These are phyloP conservation scores for Lachnellula willkommii DNA, from an alignment of 2,329 filamentous ascomycete genomes.

Conservation along the genomic window DNA sequence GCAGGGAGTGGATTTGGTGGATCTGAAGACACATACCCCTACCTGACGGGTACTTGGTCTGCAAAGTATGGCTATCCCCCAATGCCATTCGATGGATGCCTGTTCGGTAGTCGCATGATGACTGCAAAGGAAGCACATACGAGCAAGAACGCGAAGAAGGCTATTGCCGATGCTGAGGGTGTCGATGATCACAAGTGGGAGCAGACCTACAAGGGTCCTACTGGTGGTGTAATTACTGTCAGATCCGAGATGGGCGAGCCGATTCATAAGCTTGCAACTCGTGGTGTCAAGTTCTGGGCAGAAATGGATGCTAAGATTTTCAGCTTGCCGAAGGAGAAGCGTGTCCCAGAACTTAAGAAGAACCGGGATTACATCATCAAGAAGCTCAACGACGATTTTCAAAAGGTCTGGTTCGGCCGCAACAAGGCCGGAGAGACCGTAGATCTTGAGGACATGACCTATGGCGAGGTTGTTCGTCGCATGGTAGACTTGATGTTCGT, in stretches of 20 bases:
- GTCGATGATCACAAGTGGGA: conserved; percentile 83
- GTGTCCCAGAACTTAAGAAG: conserved; percentile 80
- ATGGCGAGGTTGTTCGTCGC: conserved; percentile 77
- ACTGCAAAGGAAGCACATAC: conserved; percentile 89
- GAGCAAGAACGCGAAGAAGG: conserved; percentile 79
- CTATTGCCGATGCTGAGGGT: conserved; percentile 80
- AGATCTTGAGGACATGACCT: conserved; percentile 94
- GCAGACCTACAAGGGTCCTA: conserved; percentile 84
- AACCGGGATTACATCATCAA: conserved; percentile 87
- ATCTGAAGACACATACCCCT: conserved; percentile 85
- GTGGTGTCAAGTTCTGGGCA: conserved; percentile 93
- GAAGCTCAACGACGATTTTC: conserved; percentile 92
- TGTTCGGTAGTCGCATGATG: conserved; percentile 94
- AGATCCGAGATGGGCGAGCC: conserved; percentile 99
- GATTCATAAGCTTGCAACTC: conserved; percentile 96
- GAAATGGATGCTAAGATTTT: conserved; percentile 99
- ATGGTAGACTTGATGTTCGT: conserved; percentile 90
- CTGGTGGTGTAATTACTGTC: conserved; percentile 92
- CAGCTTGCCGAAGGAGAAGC: conserved; percentile 85
- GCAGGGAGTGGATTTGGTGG: conserved; percentile 91
- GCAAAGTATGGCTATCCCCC: conserved; percentile 77
- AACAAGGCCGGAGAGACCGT: conserved; percentile 76
- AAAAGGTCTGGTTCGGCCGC: conserved; percentile 93
- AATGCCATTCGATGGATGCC: conserved; percentile 90
- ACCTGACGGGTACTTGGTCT: conserved; percentile 87